phyloP scores from a whole-genome alignment of 1,284 basidiomycete species.

The Polyporus tsugae region DNA sequence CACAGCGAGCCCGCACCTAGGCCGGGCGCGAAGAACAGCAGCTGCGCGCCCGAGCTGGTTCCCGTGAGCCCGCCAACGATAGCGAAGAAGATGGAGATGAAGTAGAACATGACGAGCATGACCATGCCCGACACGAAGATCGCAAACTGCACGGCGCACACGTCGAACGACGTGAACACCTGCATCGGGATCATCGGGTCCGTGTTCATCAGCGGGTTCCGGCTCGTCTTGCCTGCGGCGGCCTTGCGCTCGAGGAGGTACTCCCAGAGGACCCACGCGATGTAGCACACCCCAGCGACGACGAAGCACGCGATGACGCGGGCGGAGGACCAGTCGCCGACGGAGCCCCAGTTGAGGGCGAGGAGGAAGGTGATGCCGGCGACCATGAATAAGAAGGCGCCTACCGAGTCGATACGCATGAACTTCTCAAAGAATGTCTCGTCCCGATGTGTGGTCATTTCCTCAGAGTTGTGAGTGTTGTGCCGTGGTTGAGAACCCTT shows the following conservation, averaged over 20 bases:
- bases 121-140: conserved; percentile 55
- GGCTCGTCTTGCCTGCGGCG: conserved; percentile 9
- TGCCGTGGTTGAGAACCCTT: conserved; percentile 37
- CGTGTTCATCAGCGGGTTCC: conserved; percentile 41
- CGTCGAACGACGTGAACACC: conserved; percentile 47
- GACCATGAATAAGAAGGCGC: conserved; percentile 48
- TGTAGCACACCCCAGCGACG: conserved; percentile 48
- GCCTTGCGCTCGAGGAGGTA: conserved; percentile 45
- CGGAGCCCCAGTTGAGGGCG: conserved; percentile 49
- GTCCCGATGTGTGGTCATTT: conserved; percentile 1
- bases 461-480: conserved; percentile 23
- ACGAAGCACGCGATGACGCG: conserved; percentile 49
- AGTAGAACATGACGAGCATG: conserved; percentile 62
- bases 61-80: conserved; percentile 50
- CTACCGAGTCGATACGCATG: conserved; percentile 54
- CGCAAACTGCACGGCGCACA: conserved; percentile 48
- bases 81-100: conserved; percentile 58
- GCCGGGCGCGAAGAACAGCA: conserved; percentile 59
- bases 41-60: conserved; percentile 51
- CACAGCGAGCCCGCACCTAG: conserved; percentile 45
- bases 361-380: conserved; percentile 47
- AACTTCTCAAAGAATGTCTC: conserved; percentile 46
- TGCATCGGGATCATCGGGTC: conserved; percentile 54
- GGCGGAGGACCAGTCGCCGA: conserved; percentile 40
- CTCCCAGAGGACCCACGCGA: conserved; percentile 51